Evolutionary conservation across 1,284 basidiomycete species (phyloP).

Genomic region (Hemileia vastatrix): DNA sequence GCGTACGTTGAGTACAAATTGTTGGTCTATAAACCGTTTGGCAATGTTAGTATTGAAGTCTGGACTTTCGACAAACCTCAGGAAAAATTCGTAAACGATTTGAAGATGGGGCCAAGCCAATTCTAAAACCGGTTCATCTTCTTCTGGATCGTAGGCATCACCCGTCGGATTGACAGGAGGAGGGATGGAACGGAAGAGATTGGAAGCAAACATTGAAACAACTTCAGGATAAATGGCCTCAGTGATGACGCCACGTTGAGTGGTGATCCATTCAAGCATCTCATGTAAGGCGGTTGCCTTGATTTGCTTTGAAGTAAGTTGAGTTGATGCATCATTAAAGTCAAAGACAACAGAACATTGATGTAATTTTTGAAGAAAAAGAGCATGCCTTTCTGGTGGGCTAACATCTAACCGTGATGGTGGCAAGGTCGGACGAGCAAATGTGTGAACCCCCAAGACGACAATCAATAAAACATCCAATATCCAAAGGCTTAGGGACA

Average conservation of each 20-base stretch:
- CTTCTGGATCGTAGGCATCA: slow-evolving; percentile 98
- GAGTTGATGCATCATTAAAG: slow-evolving; percentile 94
- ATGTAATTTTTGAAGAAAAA: slow-evolving; percentile 89
- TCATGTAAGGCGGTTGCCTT: slow-evolving; percentile 96
- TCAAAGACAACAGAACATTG: slow-evolving; percentile 97
- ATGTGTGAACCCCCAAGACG: slow-evolving; percentile 25
- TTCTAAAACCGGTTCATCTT: slow-evolving; percentile 97
- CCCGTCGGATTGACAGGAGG: slow-evolving; percentile 96
- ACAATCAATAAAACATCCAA: neutral
- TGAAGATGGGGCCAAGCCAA: slow-evolving; percentile 99
- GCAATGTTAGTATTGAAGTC: slow-evolving; percentile 98
- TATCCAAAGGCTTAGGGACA: slow-evolving; percentile 7
- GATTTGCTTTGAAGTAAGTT: slow-evolving; percentile 95
- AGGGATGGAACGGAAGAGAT: slow-evolving; percentile 98
- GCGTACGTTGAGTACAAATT: slow-evolving; percentile 68
- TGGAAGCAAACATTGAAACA: slow-evolving; percentile 93
- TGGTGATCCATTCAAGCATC: slow-evolving; percentile 98
- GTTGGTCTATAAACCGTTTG: slow-evolving; percentile 94
- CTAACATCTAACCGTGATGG: slow-evolving; percentile 61
- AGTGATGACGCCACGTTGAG: slow-evolving; percentile 89
- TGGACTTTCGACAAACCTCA: slow-evolving; percentile 93
- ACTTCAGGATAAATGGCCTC: slow-evolving; percentile 98
- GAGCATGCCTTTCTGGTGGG: slow-evolving; percentile 71
- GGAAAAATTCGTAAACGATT: slow-evolving; percentile 99
- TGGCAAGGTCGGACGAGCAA: neutral